phyloP scores from a whole-genome alignment of 2,329 filamentous ascomycete genomes.

The Phyllosticta citribraziliensis region DNA sequence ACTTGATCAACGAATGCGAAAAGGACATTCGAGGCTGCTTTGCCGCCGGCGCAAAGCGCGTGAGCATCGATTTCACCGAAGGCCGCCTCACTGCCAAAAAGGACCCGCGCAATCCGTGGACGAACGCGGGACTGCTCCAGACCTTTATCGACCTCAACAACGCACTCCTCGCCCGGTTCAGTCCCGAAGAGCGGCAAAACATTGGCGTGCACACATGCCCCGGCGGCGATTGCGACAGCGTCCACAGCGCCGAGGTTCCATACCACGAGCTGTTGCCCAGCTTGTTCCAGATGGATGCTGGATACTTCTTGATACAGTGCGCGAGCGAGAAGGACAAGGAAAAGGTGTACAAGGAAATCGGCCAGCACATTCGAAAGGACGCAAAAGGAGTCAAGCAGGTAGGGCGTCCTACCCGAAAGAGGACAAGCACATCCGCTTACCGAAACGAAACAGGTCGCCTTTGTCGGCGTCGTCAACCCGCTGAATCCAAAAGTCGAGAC shows the following conservation, averaged over 20 bases:
- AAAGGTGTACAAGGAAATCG: conserved; percentile 21
- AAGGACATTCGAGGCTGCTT: conserved; percentile 27
- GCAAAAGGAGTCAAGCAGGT: conserved; percentile 22
- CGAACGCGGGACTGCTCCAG: conserved; percentile 19
- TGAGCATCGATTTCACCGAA: conserved; percentile 27
- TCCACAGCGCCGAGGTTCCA: conserved; percentile 23
- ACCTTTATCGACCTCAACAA: conserved; percentile 25
- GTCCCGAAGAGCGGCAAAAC: conserved; percentile 18
- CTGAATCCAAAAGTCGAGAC: conserved; percentile 22
- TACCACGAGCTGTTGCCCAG: conserved; percentile 22
- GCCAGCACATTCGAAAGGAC: conserved; percentile 19
- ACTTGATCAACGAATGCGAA: conserved; percentile 24
- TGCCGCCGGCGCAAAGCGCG: conserved; percentile 21
- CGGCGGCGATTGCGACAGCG: conserved; percentile 25
- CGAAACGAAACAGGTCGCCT: conserved; percentile 14
- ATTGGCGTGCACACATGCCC: conserved; percentile 28
- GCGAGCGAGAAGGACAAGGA: conserved; percentile 21
- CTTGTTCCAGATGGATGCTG: conserved; percentile 26
- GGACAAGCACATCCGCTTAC: neutral
- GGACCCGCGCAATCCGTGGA: conserved; percentile 24
- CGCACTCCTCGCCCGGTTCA: conserved; percentile 18
- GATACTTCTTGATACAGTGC: conserved; percentile 25
- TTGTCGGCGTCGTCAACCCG: conserved; percentile 23
- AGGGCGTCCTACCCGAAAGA: neutral
- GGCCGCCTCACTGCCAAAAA: conserved; percentile 23